These are phyloP conservation scores for Fragaria iinumae DNA, from an alignment of 306 rosid genomes.

Conservation along the genomic window DNA sequence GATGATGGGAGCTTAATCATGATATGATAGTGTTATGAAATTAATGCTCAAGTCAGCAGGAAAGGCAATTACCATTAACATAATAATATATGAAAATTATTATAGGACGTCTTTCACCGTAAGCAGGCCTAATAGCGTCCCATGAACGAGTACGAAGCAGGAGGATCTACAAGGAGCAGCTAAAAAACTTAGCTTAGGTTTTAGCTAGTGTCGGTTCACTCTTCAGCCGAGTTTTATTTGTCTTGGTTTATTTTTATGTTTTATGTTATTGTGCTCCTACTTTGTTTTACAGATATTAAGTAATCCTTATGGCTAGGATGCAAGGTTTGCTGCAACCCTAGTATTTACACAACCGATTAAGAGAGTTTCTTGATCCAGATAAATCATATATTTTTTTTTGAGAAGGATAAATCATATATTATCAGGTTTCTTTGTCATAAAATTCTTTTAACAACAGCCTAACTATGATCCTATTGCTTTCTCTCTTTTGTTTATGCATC, in stretches of 20 bases:
- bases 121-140: neutral
- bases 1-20: conserved; percentile 26
- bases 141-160: neutral
- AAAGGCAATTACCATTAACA: conserved; percentile 12
- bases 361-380: neutral
- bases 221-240: neutral
- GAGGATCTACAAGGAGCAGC: neutral
- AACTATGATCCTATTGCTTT: neutral
- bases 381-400: neutral
- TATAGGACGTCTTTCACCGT: neutral
- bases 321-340: neutral
- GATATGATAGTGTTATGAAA: conserved; percentile 24
- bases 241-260: neutral
- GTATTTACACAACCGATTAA: neutral
- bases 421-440: neutral
- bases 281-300: neutral
- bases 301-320: neutral
- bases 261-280: conserved; percentile 5
- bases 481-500: neutral
- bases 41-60: conserved; percentile 26
- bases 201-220: neutral
- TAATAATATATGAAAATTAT: conserved; percentile 3
- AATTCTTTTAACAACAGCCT: neutral
- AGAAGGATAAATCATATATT: neutral
- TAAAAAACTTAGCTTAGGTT: neutral